A percentile compares a stretch with the other conserved stretches of the same genome.
These are phyloP conservation scores for Lachnellula arida DNA, from an alignment of 2,329 filamentous ascomycete genomes.

Conservation along the genomic window DNA sequence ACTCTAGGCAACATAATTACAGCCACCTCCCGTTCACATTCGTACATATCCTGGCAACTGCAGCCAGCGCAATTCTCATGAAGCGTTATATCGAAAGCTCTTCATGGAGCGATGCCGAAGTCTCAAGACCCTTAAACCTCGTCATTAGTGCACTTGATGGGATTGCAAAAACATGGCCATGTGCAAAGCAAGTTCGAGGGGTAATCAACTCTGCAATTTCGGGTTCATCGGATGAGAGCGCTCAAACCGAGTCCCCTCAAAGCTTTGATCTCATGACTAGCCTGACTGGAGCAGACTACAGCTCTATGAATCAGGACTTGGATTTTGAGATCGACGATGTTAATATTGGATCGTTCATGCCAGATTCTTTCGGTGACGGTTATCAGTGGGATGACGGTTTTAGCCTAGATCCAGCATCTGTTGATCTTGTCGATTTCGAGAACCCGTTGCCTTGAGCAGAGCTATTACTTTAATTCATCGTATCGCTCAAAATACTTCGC, in stretches of 20 bases:
- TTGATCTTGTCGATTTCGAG: background rate
- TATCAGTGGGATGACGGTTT: background rate
- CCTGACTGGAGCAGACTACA: background rate
- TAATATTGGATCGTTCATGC: background rate
- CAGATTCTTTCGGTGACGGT: background rate
- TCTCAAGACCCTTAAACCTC: slow-evolving; percentile 46
- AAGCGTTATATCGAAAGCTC: slow-evolving; percentile 37
- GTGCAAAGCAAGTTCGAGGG: slow-evolving; percentile 40
- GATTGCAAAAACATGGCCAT: slow-evolving; percentile 48
- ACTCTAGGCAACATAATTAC: slow-evolving; percentile 41
- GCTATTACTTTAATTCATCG: background rate
- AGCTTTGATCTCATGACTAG: slow-evolving; percentile 19
- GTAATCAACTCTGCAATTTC: slow-evolving; percentile 25
- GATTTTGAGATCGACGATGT: background rate
- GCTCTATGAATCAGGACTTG: slow-evolving; percentile 1
- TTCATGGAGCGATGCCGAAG: slow-evolving; percentile 40
- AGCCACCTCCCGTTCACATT: slow-evolving; percentile 43
- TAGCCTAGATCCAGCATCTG: background rate
- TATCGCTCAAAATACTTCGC: background rate
- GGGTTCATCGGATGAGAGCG: background rate
- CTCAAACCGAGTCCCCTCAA: slow-evolving; percentile 11
- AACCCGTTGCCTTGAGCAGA: background rate
- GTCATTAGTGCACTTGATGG: slow-evolving; percentile 46
- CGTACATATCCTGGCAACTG: slow-evolving; percentile 45
- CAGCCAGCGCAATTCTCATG: slow-evolving; percentile 44